phyloP scores from a whole-genome alignment of 1,284 basidiomycete genomes.

The Irpex sp. region DNA sequence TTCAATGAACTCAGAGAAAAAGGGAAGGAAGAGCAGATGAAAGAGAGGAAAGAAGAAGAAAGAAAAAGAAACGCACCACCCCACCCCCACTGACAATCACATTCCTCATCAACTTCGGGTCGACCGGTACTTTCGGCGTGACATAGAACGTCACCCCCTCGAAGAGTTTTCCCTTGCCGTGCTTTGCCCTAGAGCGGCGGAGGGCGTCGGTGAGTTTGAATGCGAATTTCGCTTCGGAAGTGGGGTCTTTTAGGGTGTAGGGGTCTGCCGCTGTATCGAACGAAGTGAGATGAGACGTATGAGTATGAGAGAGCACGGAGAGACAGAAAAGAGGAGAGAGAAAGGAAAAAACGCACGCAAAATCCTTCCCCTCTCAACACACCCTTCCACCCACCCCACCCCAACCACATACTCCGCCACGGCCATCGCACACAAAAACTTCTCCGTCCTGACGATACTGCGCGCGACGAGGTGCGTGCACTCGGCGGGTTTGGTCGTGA shows the following conservation, averaged over 20 bases:
- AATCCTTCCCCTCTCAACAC: slow-evolving; percentile 49
- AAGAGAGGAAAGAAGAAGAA: background rate
- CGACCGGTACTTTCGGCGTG: slow-evolving; percentile 56
- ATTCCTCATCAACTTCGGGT: slow-evolving; percentile 57
- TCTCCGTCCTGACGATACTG: slow-evolving; percentile 74
- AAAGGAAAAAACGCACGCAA: slow-evolving; percentile 48
- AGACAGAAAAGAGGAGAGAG: no score
- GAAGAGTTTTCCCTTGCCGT: slow-evolving; percentile 51
- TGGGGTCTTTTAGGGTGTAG: slow-evolving; percentile 56
- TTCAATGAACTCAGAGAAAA: no score
- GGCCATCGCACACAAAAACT: slow-evolving; percentile 74
- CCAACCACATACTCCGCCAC: slow-evolving; percentile 58
- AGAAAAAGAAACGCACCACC: slow-evolving; percentile 40
- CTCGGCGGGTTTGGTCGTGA: slow-evolving; percentile 55
- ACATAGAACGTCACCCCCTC: slow-evolving; percentile 68
- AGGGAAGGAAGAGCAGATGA: background rate
- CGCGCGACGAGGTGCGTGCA: slow-evolving; percentile 76
- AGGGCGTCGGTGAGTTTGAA: slow-evolving; percentile 63
- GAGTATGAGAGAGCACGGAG: no score
- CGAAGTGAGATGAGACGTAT: no score
- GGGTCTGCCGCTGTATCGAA: slow-evolving; percentile 64
- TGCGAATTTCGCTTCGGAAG: slow-evolving; percentile 58
- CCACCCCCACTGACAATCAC: slow-evolving; percentile 68
- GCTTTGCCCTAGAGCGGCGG: slow-evolving; percentile 41
- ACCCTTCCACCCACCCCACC: slow-evolving; percentile 64